Conservation (phyloP, 1,284 basidiomycete genomes). For the Mycosarcoma maydis region DNA sequence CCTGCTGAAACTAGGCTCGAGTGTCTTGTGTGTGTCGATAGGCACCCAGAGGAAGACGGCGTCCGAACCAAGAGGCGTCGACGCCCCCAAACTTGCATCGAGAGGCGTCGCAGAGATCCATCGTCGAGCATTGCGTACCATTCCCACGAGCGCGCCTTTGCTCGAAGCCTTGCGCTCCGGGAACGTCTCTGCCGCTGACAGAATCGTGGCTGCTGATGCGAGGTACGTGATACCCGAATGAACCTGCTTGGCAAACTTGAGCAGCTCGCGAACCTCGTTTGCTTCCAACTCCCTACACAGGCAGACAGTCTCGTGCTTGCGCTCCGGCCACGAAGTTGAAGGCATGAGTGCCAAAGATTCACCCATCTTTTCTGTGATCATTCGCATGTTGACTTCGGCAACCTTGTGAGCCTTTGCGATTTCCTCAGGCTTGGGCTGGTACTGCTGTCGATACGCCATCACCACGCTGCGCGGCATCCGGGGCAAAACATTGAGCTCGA, state of each 20-base stretch:
- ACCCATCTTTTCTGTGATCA: conserved; percentile 23
- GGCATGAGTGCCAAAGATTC: conserved; percentile 23
- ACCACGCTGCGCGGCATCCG: conserved; percentile 27
- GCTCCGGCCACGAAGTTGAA: neutral
- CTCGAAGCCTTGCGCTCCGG: conserved; percentile 25
- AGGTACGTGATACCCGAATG: conserved; percentile 28
- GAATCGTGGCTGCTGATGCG: conserved; percentile 27
- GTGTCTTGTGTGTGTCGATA: conserved; percentile 6
- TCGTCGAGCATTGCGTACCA: conserved; percentile 40
- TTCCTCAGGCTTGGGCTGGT: conserved; percentile 17
- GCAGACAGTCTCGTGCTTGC: conserved; percentile 28
- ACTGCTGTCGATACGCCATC: conserved; percentile 16
- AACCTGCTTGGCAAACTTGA: conserved; percentile 13
- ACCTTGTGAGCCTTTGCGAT: neutral
- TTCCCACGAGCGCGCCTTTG: conserved; percentile 37
- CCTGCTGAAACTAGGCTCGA: conserved; percentile 8
- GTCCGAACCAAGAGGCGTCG: conserved; percentile 32
- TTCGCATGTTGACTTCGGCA: conserved; percentile 12
- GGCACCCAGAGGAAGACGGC: conserved; percentile 47
- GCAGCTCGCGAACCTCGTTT: conserved; percentile 4
- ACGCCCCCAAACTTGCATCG: neutral
- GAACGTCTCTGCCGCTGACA: conserved; percentile 27
- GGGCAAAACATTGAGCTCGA: conserved; percentile 17
- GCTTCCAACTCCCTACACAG: conserved; percentile 6
- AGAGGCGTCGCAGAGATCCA: conserved; percentile 18